A percentile compares a stretch with the other conserved stretches of the same genome.
These are phyloP conservation scores for Cercophora sp. DNA, from an alignment of 495 filamentous ascomycete species.

Conservation along the genomic window DNA sequence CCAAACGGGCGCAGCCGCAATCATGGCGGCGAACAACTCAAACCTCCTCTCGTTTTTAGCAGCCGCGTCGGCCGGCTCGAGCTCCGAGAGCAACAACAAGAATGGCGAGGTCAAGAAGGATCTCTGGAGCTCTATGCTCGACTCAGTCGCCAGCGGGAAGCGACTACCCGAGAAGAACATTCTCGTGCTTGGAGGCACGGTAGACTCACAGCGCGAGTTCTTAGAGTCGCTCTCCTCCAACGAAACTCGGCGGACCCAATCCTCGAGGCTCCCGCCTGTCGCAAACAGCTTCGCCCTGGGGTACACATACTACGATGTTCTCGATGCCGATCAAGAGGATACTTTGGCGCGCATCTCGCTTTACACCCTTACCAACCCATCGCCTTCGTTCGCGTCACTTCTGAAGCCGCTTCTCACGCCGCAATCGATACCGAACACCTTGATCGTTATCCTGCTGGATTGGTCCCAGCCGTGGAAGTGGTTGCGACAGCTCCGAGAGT, in stretches of 20 bases:
- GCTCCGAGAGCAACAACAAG: conserved; percentile 53
- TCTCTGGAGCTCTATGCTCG: conserved; percentile 92
- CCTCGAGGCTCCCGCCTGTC: conserved; percentile 67
- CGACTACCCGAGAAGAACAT: conserved; percentile 89
- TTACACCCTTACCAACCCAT: conserved; percentile 81
- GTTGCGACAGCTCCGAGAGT: conserved; percentile 80
- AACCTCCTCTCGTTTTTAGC: conserved; percentile 55
- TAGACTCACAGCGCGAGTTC: conserved; percentile 85
- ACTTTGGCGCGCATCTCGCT: conserved; percentile 87
- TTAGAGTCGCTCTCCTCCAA: conserved; percentile 73
- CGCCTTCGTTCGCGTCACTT: conserved; percentile 76
- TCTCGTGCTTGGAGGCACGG: conserved; percentile 81
- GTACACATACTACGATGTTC: conserved; percentile 92
- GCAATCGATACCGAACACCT: conserved; percentile 77
- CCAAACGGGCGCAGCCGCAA: too few species aligned
- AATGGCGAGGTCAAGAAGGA: conserved; percentile 67
- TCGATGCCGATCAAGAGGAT: conserved; percentile 95
- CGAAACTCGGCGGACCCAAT: conserved; percentile 52
- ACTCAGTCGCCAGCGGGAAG: conserved; percentile 85
- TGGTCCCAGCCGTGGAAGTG: conserved; percentile 93
- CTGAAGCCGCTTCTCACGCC: conserved; percentile 82
- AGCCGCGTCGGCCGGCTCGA: conserved; percentile 40
- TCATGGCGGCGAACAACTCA: conserved; percentile 50
- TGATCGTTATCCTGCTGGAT: conserved; percentile 84
- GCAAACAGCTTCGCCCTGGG: conserved; percentile 92